These are phyloP conservation scores for Ceratobasidium sp. DNA, from an alignment of 1,284 basidiomycete species.

Conservation along the genomic window DNA sequence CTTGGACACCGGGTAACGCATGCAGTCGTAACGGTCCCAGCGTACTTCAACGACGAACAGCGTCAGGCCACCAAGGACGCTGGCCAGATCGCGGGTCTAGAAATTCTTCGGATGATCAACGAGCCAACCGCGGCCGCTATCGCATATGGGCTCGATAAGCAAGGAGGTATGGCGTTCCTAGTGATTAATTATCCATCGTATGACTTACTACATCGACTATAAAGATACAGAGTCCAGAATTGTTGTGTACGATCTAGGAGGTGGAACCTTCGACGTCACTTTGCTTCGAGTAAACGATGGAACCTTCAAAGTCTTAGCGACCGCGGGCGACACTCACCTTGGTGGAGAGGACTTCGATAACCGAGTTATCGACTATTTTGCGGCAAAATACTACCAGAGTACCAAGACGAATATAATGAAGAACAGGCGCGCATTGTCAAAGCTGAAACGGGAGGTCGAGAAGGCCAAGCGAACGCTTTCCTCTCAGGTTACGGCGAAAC, in stretches of 20 bases:
- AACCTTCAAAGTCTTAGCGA: slow-evolving; percentile 46
- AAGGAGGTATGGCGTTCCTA: neutral
- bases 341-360: slow-evolving; percentile 66
- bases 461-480: slow-evolving; percentile 69
- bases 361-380: slow-evolving; percentile 66
- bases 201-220: neutral
- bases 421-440: slow-evolving; percentile 65
- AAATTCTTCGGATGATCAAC: slow-evolving; percentile 68
- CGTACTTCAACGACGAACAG: slow-evolving; percentile 72
- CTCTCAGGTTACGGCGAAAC: slow-evolving; percentile 67
- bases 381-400: slow-evolving; percentile 66
- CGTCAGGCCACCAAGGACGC: slow-evolving; percentile 68
- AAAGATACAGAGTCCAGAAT: slow-evolving; percentile 66
- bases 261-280: slow-evolving; percentile 72
- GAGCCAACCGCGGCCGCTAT: slow-evolving; percentile 68
- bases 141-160: slow-evolving; percentile 66
- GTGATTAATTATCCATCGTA: neutral
- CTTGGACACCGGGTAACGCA: slow-evolving; percentile 56
- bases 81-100: slow-evolving; percentile 65
- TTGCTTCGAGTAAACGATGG: slow-evolving; percentile 69
- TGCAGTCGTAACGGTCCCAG: slow-evolving; percentile 65
- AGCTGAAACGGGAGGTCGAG: slow-evolving; percentile 67
- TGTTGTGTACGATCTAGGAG: slow-evolving; percentile 68
- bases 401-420: slow-evolving; percentile 64
- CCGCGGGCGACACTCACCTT: slow-evolving; percentile 57